Percentiles rank a stretch among this genome's conserved stretches.
These are phyloP conservation scores for Filobasidium wieringae DNA, from an alignment of 768 basidiomycete genomes.

Conservation along the genomic window DNA sequence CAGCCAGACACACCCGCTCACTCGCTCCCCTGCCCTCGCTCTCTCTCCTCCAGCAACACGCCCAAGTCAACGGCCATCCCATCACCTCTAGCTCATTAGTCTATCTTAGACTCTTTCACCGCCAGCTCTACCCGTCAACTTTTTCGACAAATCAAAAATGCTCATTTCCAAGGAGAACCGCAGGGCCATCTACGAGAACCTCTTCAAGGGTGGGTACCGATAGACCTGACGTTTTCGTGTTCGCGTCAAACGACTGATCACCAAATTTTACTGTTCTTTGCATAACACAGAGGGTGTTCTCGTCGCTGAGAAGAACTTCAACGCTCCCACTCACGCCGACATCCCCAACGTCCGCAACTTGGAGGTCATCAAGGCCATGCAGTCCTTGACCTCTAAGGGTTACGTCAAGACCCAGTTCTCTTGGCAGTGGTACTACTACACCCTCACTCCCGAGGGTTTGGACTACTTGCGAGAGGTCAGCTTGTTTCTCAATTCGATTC, in stretches of 20 bases:
- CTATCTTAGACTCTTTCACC: no score
- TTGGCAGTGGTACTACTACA: slow-evolving; percentile 99
- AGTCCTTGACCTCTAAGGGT: slow-evolving; percentile 58
- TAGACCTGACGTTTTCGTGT: background rate
- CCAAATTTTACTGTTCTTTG: background rate
- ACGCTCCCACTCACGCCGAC: slow-evolving; percentile 92
- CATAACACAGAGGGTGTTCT: slow-evolving; percentile 73
- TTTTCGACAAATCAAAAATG: slow-evolving; percentile 46
- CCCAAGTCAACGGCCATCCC: slow-evolving; percentile 18
- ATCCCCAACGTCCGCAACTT: slow-evolving; percentile 53
- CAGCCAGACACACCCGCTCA: no score
- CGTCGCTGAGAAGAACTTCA: slow-evolving; percentile 99
- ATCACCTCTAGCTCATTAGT: slow-evolving; percentile 1
- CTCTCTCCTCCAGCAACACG: background rate
- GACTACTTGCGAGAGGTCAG: slow-evolving; percentile 74
- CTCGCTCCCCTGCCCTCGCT: background rate
- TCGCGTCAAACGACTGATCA: background rate
- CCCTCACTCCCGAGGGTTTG: slow-evolving; percentile 90
- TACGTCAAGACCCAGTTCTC: slow-evolving; percentile 98
- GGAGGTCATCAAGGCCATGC: slow-evolving; percentile 61
- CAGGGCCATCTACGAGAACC: slow-evolving; percentile 94
- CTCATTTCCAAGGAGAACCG: slow-evolving; percentile 92
- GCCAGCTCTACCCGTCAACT: slow-evolving; percentile 1
- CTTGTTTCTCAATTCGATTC: background rate
- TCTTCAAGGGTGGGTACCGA: slow-evolving; percentile 87